Evolutionary conservation across 495 filamentous ascomycete species (phyloP).

Genomic region (Penicillium coffeae): DNA sequence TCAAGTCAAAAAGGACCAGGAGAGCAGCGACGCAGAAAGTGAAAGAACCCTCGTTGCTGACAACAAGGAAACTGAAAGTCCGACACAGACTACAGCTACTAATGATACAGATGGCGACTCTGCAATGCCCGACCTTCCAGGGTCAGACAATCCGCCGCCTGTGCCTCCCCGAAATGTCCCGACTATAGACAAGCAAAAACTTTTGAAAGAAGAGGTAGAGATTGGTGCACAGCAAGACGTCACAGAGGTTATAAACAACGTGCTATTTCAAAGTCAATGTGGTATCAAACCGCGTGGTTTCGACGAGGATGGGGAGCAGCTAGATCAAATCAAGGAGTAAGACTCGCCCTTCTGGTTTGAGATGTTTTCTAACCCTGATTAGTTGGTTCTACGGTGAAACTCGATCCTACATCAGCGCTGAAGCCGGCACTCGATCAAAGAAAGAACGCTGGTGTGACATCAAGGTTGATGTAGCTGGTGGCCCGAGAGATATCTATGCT

Average conservation of each 20-base stretch:
- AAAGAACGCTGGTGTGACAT: conserved; percentile 60
- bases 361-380: conserved; percentile 10
- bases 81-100: neutral
- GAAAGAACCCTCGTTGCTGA: conserved; percentile 52
- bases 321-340: conserved; percentile 70
- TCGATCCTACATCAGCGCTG: conserved; percentile 50
- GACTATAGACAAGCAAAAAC: conserved; percentile 29
- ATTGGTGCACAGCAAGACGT: conserved; percentile 81
- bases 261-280: conserved; percentile 83
- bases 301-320: conserved; percentile 65
- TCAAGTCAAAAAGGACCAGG: conserved; percentile 9
- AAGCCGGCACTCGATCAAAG: conserved; percentile 41
- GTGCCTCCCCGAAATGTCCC: conserved; percentile 44
- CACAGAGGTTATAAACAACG: conserved; percentile 88
- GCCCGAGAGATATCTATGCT: conserved; percentile 67
- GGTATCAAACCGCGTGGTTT: conserved; percentile 67
- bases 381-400: conserved; percentile 59
- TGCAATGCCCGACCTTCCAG: conserved; percentile 1
- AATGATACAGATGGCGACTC: neutral
- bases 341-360: conserved; percentile 7
- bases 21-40: conserved; percentile 36
- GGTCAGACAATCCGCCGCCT: conserved; percentile 36
- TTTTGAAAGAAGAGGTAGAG: conserved; percentile 53
- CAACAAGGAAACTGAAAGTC: conserved; percentile 7
- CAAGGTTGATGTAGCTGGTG: conserved; percentile 59